Evolutionary conservation across 768 basidiomycete genomes (phyloP), one percentile per base, ranked within the genome.

Genomic region (Filobasidium wieringae): DNA sequence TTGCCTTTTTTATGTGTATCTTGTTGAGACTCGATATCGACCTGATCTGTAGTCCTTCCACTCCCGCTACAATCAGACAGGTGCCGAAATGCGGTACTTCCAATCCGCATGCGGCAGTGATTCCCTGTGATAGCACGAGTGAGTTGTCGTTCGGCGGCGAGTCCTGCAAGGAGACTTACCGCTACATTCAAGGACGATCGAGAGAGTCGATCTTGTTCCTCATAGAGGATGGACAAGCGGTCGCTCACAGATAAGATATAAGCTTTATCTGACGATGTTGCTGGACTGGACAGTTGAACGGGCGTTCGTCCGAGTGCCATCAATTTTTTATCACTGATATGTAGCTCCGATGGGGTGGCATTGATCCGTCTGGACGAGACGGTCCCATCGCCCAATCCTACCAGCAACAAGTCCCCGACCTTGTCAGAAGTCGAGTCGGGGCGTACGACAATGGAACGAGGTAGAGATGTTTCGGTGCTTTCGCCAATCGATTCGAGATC

Each of bases 21-120:
- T 68, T 69, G 57, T 71, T 73, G 14, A 71, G 60, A 31, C 62
- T 66, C 24, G 63, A 67, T 30, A 70, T 59, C 33, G 58, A 63
- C 26, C 51, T 55, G 26, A 73, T 53, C 4, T 66, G 56, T 1
- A 73, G 30, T 2, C 64, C 66, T 3, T 22, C 55, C 0, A 53
- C 8, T 6, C 60, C 43, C 1, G 70, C 67, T 4, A 68, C 34
- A 9, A 68, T 59, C 0, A 73, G 49, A 19, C 58, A 58, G n/a
- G 63, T 30, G 12, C 70, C 72, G n/a, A 58, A 29, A 12, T 39
- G 29, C 1, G 66, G 30, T 2, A 63, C 39, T 6, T 36, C 11
- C 7, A 70, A 47, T 1, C 61, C n/a, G 2, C 64, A 53, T 9
- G 67, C 69, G 15, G 64, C 62, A 11, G 52, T 59, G 14, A 70